Evolutionary conservation across 2,329 filamentous ascomycete species (phyloP), one percentile per base, ranked within the genome.

Genomic region (Madurella mycetomatis): DNA sequence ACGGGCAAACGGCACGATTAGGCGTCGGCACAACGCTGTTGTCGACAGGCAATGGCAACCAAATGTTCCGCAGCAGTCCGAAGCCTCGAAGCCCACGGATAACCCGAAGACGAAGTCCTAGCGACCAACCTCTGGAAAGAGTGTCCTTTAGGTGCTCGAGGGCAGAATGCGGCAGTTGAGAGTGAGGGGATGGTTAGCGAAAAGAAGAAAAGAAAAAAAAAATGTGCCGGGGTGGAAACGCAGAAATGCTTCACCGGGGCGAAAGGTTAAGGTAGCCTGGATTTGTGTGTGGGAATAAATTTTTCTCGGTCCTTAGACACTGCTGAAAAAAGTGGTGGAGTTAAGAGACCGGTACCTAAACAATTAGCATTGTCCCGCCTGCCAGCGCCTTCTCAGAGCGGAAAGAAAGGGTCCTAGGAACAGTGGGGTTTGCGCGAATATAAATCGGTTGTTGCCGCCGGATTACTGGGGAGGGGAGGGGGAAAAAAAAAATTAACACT

Each of bases 201-300:
- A 42, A 49, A 55, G 52, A 56, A 52, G 56, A 51, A 53, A 47
- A 51, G 44, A 56, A 54, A 56, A 54, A 60, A 56, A 61, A 60
- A 59, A 55, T 59, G 54, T 57, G 56, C 51, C 49, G 54, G 57
- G 52, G 50, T 56, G 53, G 56, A 51, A 50, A 57, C 42, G 50
- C 47, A 43, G 54, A 55, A 52, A 55, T 60, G 56, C 49, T 60
- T 62, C 56, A 46, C 59, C 58, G 60, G 59, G 56, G 50, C 53
- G 56, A 59, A 54, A 54, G 53, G 56, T 55, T 52, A 25, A 25
- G 25, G 25, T 7, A 64, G 51, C 49, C 41, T 37, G 59, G 59
- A 60, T 55, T 70, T 72, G 65, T 71, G 67, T 69, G 69, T 70
- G 64, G 68, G 65, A 71, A 71, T 70, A 72, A 72, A 72, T 70